Percentiles rank a stretch among this genome's conserved stretches.
phyloP scores from a whole-genome alignment of 495 filamentous ascomycete genomes.

The Hypoxylon rickii region DNA sequence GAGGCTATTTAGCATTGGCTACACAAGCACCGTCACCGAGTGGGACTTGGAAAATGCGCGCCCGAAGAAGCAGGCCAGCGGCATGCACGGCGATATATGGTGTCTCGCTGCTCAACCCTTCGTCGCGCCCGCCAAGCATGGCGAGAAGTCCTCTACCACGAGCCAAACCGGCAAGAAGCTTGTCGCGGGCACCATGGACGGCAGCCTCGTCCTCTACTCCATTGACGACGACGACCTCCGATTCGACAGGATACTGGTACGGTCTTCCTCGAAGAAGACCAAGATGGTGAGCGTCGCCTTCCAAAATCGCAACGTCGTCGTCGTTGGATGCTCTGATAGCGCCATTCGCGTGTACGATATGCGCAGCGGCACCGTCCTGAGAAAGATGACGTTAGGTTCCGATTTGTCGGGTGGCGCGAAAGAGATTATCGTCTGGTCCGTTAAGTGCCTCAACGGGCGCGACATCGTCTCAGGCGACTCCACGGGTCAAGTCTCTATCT shows the following conservation, averaged over 20 bases:
- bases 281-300: conserved; percentile 89
- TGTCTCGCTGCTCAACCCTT: conserved; percentile 87
- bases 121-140: conserved; percentile 19
- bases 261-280: conserved; percentile 76
- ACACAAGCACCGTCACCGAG: conserved; percentile 87
- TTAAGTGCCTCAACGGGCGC: conserved; percentile 83
- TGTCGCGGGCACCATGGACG: conserved; percentile 90
- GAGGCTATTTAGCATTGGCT: conserved; percentile 95
- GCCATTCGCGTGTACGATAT: conserved; percentile 89
- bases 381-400: conserved; percentile 82
- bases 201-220: conserved; percentile 81
- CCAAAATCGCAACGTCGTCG: conserved; percentile 77
- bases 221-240: conserved; percentile 79
- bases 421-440: conserved; percentile 88
- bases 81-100: conserved; percentile 96
- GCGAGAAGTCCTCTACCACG: conserved; percentile 22
- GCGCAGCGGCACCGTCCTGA: conserved; percentile 70
- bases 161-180: conserved; percentile 66
- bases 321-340: conserved; percentile 91
- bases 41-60: conserved; percentile 84
- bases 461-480: conserved; percentile 95
- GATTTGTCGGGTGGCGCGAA: conserved; percentile 75
- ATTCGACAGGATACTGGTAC: conserved; percentile 69
- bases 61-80: conserved; percentile 79
- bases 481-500: conserved; percentile 88